Evolutionary conservation across 495 filamentous ascomycete genomes (phyloP), one percentile per base, ranked within the genome.

Genomic region (Bathelium albidoporum): DNA sequence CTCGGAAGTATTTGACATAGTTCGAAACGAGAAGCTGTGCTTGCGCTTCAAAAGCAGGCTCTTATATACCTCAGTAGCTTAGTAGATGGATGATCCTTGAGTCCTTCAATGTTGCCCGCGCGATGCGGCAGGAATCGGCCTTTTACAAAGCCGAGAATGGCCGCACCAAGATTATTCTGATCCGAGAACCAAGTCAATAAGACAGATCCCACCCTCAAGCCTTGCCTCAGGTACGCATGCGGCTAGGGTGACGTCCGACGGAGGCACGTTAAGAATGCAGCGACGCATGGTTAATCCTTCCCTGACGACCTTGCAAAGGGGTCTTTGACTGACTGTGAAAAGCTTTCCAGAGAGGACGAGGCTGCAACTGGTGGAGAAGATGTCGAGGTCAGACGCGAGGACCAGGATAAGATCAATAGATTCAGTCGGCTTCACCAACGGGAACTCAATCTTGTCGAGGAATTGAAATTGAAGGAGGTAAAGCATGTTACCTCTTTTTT

Each of bases 341-440:
- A 98, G 94, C 87, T 98, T 66, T 89, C 89, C 18, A 91, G 87
- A 72, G 94, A 95, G 75, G 94, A 98, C 62, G 94, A 97, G 75
- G 79, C 77, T 65, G 77, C 85, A 14, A 78, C 85, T 32, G 86
- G 80, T 61, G 79, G 82, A 53, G 87, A 93, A 43, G 91, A 97
- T 64, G 86, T 89, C 65, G 88, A 96, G 73, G 94, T 98, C 60
- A 87, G 93, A 41, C 88, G 91, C 68, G 93, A 96, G 69, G 94
- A 98, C 73, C 94, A 98, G 75, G 91, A 98, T 76, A 95, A 91
- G 75, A 98, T 98, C 82, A 98, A 97, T 76, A 87, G 87, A 60
- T 98, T 98, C 79, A 97, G 92, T 74, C 85, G 91, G 41, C 80
- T 98, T 59, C 95, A 98, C 74, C 90, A 95, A 73, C 85, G 88